These are phyloP conservation scores for Paecilomyces dactylethromorphus DNA, from an alignment of 2,329 filamentous ascomycete species.

Conservation along the genomic window DNA sequence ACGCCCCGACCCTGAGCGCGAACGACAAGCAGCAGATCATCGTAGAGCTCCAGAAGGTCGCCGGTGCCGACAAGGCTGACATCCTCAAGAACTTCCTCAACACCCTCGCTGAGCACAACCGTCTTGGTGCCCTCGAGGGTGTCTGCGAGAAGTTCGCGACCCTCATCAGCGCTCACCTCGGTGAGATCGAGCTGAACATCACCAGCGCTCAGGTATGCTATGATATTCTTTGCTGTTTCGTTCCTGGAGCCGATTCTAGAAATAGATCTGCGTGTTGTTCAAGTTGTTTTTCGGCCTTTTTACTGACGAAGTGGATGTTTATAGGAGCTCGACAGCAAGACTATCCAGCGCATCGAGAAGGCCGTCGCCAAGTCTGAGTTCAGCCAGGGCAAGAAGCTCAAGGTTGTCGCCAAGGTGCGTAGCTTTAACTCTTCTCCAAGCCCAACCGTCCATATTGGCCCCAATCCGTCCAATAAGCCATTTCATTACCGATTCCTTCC, in stretches of 20 bases:
- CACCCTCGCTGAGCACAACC: constrained; percentile 93
- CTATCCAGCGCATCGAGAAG: constrained; percentile 75
- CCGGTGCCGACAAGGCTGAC: constrained; percentile 64
- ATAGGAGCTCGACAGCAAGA: constrained; percentile 80
- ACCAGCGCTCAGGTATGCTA: constrained; percentile 76
- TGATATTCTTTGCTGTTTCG: neutral
- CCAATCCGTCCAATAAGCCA: too few species aligned
- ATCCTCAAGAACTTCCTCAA: constrained; percentile 90
- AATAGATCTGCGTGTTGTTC: neutral
- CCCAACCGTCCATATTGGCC: neutral
- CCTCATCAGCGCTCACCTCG: constrained; percentile 81
- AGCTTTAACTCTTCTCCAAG: neutral
- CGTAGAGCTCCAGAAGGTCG: constrained; percentile 78
- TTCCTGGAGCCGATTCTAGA: neutral
- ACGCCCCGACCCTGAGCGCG: constrained; percentile 69
- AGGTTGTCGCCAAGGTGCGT: constrained; percentile 81
- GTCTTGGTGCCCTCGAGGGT: constrained; percentile 72
- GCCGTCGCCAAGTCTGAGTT: constrained; percentile 86
- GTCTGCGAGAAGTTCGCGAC: constrained; percentile 81
- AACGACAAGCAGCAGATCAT: constrained; percentile 83
- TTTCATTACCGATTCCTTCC: too few species aligned
- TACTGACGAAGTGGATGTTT: neutral
- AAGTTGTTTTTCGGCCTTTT: neutral
- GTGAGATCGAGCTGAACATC: constrained; percentile 89
- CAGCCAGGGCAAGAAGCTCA: constrained; percentile 92